Evolutionary conservation across 179 eudicot genomes (phyloP), one percentile per base, ranked within the genome.

Genomic region (Vitellaria paradoxa): DNA sequence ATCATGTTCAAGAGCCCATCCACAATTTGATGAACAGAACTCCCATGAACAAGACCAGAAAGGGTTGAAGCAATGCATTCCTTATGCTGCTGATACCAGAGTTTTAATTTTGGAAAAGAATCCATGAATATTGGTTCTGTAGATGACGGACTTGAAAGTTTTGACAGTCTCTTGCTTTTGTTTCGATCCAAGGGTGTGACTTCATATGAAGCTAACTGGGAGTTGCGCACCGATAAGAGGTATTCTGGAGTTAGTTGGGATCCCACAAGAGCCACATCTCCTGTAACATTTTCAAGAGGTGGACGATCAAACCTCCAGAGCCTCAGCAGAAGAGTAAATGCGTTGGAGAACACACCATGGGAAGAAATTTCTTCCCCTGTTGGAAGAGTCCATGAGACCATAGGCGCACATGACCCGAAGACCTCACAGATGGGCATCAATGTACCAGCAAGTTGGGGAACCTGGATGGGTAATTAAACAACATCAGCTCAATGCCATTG

Each of bases 221-320:
- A 82, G 83, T 96, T 96, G 65, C 94, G 90, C 24, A 87, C 90
- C 82, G 89, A 67, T 40, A 96, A 81, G 79, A 96, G 97, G 83
- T 84, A 89, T 76, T 96, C 99, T 5, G 98, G 99, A 72, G 98
- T 94, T 70, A 94, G 85, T 64, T 84, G 97, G 71, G 97, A 88
- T 55, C 94, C 99, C 26, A 96, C 96, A 63, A 96, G 96, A 47
- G 96, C 82, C 70, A 88, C 92, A 72, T 94, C 97, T 79, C 97
- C 97, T 21, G 42, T 62, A 52, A 91, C 89, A 76, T 89, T 87
- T 73, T 94, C 97, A 66, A 96, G 86, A 64, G 99, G 99, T 14
- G 97, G 97, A 75, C 92, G 98, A 83, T 96, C 91, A 77, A 96
- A 96, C 78, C 97, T 88, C 99, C 99, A 96, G 49, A 96, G 90